Conservation (phyloP, 768 basidiomycete species). For the Pleurotus platypus region DNA sequence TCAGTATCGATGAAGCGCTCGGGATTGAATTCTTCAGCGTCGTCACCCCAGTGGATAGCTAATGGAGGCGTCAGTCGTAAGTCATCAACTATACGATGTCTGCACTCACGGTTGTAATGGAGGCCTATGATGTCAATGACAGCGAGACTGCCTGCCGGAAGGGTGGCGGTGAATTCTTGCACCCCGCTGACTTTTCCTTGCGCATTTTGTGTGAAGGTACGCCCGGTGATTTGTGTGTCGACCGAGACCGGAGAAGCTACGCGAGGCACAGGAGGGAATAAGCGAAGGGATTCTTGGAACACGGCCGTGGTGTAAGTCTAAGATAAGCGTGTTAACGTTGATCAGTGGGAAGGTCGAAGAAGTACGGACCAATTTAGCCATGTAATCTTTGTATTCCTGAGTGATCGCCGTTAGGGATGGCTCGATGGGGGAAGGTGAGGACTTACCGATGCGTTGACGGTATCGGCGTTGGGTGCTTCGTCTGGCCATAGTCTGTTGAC, state of each 20-base stretch:
- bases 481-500: slow-evolving; percentile 33
- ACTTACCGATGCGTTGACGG: slow-evolving; percentile 21
- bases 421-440: neutral
- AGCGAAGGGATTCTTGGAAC: slow-evolving; percentile 43
- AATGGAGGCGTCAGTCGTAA: neutral
- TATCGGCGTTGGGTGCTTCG: slow-evolving; percentile 9
- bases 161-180: slow-evolving; percentile 25
- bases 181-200: slow-evolving; percentile 22
- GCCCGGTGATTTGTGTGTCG: slow-evolving; percentile 30
- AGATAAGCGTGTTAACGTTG: neutral
- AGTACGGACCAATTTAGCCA: slow-evolving; percentile 30
- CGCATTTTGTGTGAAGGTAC: slow-evolving; percentile 23
- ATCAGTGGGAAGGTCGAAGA: too few relatives aligned
- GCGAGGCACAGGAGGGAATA: slow-evolving; percentile 34
- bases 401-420: neutral
- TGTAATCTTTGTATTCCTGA: slow-evolving; percentile 36
- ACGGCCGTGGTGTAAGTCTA: slow-evolving; percentile 41
- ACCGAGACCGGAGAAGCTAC: slow-evolving; percentile 27
- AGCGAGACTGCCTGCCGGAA: slow-evolving; percentile 35
- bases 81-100: neutral
- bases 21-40: slow-evolving; percentile 40
- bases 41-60: slow-evolving; percentile 52
- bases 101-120: slow-evolving; percentile 40
- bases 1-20: slow-evolving; percentile 49
- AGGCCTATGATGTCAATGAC: slow-evolving; percentile 38